Conservation (phyloP, 2,329 filamentous ascomycete species). For the Fusarium mexicanum region DNA sequence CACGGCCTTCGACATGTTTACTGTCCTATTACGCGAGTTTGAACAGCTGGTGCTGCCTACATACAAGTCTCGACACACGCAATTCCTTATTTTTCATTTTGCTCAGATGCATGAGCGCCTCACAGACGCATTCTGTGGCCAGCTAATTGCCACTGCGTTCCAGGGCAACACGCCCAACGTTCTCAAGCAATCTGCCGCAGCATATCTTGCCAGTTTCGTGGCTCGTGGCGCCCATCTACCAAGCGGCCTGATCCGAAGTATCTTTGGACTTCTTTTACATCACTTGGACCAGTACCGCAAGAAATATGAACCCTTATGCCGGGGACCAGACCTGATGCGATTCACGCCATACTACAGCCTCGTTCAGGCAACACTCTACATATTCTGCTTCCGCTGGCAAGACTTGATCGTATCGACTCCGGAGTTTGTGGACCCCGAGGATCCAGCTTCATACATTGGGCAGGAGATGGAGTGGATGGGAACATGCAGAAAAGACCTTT, state of each 20-base stretch:
- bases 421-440: constrained; percentile 69
- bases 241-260: constrained; percentile 78
- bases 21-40: constrained; percentile 86
- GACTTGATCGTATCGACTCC: constrained; percentile 77
- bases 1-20: constrained; percentile 76
- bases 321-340: constrained; percentile 84
- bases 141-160: constrained; percentile 63
- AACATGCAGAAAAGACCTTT: constrained; percentile 77
- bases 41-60: constrained; percentile 88
- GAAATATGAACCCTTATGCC: constrained; percentile 77
- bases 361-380: constrained; percentile 90
- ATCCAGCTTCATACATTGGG: constrained; percentile 67
- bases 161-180: constrained; percentile 75
- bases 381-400: constrained; percentile 98
- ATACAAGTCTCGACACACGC: constrained; percentile 90
- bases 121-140: constrained; percentile 83
- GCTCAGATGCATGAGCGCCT: constrained; percentile 82
- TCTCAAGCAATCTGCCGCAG: constrained; percentile 83
- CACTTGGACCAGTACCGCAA: constrained; percentile 81
- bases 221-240: constrained; percentile 87
- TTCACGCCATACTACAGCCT: constrained; percentile 89
- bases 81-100: constrained; percentile 97
- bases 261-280: constrained; percentile 80
- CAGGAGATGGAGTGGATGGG: constrained; percentile 83
- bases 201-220: constrained; percentile 94